These are phyloP conservation scores for Taiozyma sp. DNA, from an alignment of 1,139 yeast genomes.

Conservation along the genomic window DNA sequence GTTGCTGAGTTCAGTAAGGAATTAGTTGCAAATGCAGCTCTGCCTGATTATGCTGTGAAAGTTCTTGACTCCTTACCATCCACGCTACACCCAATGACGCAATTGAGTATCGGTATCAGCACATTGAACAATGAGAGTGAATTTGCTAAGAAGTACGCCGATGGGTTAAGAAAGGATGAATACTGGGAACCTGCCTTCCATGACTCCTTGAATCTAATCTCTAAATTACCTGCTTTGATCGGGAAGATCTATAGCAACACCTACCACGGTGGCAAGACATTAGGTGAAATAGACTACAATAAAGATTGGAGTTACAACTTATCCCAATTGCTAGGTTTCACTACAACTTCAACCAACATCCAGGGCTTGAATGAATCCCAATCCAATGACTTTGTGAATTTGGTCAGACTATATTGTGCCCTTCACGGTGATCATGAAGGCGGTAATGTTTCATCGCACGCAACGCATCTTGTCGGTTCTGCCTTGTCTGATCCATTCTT, in stretches of 20 bases:
- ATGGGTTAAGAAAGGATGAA: constrained; percentile 60
- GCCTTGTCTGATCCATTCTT: constrained; percentile 36
- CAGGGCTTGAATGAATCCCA: constrained; percentile 20
- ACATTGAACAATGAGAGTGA: constrained; percentile 56
- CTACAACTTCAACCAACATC: constrained; percentile 22
- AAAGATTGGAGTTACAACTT: constrained; percentile 28
- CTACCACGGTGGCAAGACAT: constrained; percentile 34
- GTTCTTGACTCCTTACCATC: constrained; percentile 49
- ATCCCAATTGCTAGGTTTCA: constrained; percentile 24
- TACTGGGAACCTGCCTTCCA: constrained; percentile 66
- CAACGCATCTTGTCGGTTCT: constrained; percentile 39
- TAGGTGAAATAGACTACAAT: constrained; percentile 19
- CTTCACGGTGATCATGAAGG: constrained; percentile 43
- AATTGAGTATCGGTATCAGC: constrained; percentile 58
- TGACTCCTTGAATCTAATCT: constrained; percentile 57
- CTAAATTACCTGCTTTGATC: constrained; percentile 62
- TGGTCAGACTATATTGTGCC: constrained; percentile 37
- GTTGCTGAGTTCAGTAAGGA: constrained; percentile 47
- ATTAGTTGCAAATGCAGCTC: constrained; percentile 50
- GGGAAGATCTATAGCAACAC: constrained; percentile 63
- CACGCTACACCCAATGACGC: constrained; percentile 65
- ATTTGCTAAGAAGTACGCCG: constrained; percentile 64
- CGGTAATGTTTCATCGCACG: constrained; percentile 40
- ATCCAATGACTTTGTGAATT: constrained; percentile 33
- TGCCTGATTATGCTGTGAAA: constrained; percentile 50